Base-by-base conservation (phyloP, 176 grass and related monocot species). In the Phoenix dactylifera region DNA sequence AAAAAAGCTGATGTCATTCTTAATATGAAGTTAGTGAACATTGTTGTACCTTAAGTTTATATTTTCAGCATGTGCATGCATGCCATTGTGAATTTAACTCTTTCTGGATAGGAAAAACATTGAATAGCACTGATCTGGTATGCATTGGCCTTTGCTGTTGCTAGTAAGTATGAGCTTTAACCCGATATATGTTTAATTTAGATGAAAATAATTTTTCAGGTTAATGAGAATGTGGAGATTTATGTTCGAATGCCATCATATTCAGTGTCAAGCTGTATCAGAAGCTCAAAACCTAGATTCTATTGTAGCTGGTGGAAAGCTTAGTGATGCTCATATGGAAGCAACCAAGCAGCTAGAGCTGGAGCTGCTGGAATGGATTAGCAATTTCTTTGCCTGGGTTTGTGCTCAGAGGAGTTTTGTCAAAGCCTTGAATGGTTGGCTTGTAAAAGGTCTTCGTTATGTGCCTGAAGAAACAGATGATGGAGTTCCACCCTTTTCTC, bases 171-270 rank as follows among this genome's bases (percentile, higher is more conserved):
- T 44, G 35, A 10, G 2, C 10, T 14, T 44, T 44, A 44, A 44
- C 35, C 35, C 2, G 10, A 44, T 44, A 3, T 9, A 14, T 44
- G 6, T 24, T 25, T 62, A n/a, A 22, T 55, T n/a, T 20, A 23
- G 32, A 35, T 62, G 18, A 73, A 32, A 44, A n/a, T 29, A 28
- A 54, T 20, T 74, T 74, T 80, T 83, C 73, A 97, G 93, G 67
- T 78, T 97, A 71, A 85, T 66, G 77, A 63, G 26, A 71, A 97
- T 97, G 93, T 92, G 87, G 93, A 55, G 35, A 6, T 58, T 59
- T 26, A 88, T 97, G 84, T 64, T 81, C 57, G 87, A 91, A 83
- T 91, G 93, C 63, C 93, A 97, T 65, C 83, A 77, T 61, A 97
- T 86, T 73, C 93, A 97, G 63, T 66, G 58, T 66, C 81, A 92